Evolutionary conservation across 1,284 basidiomycete genomes (phyloP), one percentile per base, ranked within the genome.

Genomic region (Takashimella tepidaria): DNA sequence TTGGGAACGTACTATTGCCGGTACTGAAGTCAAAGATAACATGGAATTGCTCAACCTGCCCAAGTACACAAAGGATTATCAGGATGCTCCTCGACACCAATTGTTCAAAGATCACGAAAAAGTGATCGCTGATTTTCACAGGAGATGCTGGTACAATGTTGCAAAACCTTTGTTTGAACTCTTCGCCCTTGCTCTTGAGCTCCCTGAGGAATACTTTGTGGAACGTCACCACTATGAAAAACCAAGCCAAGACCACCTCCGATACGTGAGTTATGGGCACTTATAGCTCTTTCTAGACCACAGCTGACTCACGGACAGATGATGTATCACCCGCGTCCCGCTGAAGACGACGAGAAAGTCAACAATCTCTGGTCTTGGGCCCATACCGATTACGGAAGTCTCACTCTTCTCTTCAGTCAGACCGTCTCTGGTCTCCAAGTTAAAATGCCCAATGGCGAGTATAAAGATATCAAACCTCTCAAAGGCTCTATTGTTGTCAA

Each of bases 121-220:
- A 21, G 41, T 51, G 25, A 54, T 57, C 26, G 52, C 54, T 20
- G 51, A 60, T 42, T 62, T 60, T 42, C 54, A 54, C 37, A 27
- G 55, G 37, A 26, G 55, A 37, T 59, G 60, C 45, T 59, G 60
- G 60, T 47, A 59, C 45, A 52, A 63, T 41, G 58, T 65, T 8
- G 31, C 31, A 8, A 37, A 37, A 16, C 31, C 31, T 16, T 37
- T 37, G 31, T 65, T 68, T 47, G 55, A 51, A 4, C 58, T 71
- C 6, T 68, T 72, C 42, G 63, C 68, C 2, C 45, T 71, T 41
- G 67, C 62, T 4, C 59, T 72, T 21, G 68, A 72, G 42, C 57
- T 72, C 25, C 66, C 67, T 2, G 66, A 69, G 50, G 58, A 67
- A 55, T 69, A 68, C 55, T 70, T 72, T 56, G 63, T 68, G 11